A percentile compares a stretch with the other conserved stretches of the same genome.
phyloP scores from a whole-genome alignment of 345 rosid genomes.

The Lenwebbia sp. region DNA sequence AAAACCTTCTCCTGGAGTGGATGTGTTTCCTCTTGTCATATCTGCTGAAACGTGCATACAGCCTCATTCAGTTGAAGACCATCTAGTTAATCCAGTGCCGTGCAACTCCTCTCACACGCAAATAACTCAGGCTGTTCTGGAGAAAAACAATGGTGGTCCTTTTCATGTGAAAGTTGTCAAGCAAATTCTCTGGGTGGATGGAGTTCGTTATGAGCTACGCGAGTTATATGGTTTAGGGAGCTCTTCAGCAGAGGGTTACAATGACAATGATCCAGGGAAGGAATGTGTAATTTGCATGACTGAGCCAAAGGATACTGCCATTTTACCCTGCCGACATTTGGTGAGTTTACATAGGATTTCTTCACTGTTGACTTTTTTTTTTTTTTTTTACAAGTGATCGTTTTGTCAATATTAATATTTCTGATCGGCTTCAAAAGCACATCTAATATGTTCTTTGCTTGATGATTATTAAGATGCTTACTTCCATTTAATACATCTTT shows the following conservation, averaged over 20 bases:
- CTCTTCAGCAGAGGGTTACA: slow-evolving; percentile 5
- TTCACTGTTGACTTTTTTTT: background rate
- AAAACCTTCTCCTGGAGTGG: slow-evolving; percentile 12
- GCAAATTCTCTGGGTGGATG: slow-evolving; percentile 27
- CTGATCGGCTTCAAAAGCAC: background rate
- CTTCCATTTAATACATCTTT: background rate
- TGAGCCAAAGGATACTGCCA: slow-evolving; percentile 32
- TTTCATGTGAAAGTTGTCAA: slow-evolving; percentile 27
- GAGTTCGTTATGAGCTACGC: slow-evolving; percentile 28
- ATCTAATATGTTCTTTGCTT: background rate
- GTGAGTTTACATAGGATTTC: slow-evolving; percentile 8
- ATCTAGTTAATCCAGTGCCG: background rate
- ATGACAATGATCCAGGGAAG: slow-evolving; percentile 21
- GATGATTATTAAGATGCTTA: background rate
- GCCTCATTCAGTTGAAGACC: slow-evolving; percentile 5
- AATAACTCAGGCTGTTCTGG: slow-evolving; percentile 30
- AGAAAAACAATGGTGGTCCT: slow-evolving; percentile 11
- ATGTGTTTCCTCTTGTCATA: slow-evolving; percentile 27
- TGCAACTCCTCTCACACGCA: slow-evolving; percentile 18
- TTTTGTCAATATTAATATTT: background rate
- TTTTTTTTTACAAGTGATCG: background rate
- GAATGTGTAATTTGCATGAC: slow-evolving; percentile 41
- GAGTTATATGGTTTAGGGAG: slow-evolving; percentile 30
- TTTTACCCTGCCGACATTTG: slow-evolving; percentile 43
- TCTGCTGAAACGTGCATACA: slow-evolving; percentile 18